Conservation (phyloP, 1,284 basidiomycete species). For the Mycosarcoma maydis region DNA sequence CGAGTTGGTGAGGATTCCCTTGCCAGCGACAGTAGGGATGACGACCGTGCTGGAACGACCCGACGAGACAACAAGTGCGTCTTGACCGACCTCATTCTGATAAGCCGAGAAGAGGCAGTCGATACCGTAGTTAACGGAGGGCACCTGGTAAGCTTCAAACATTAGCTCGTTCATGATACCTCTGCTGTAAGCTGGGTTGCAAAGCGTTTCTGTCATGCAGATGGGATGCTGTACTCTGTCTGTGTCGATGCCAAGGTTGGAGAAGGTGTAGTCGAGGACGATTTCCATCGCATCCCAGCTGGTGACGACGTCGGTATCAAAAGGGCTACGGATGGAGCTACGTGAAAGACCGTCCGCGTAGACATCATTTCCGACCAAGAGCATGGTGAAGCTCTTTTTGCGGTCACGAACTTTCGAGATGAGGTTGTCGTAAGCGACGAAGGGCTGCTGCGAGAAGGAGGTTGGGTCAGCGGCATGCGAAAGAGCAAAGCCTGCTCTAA, state of each 20-base stretch:
- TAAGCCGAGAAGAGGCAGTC: slow-evolving; percentile 93
- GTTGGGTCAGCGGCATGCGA: slow-evolving; percentile 52
- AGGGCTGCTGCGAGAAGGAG: slow-evolving; percentile 29
- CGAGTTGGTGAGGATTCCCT: slow-evolving; percentile 57
- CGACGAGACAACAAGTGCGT: slow-evolving; percentile 59
- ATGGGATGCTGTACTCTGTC: slow-evolving; percentile 86
- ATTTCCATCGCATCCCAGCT: slow-evolving; percentile 73
- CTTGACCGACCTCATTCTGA: slow-evolving; percentile 52
- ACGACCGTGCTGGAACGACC: slow-evolving; percentile 58
- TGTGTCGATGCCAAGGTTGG: slow-evolving; percentile 83
- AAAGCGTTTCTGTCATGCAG: slow-evolving; percentile 91
- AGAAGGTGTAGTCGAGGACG: slow-evolving; percentile 89
- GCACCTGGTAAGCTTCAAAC: slow-evolving; percentile 92
- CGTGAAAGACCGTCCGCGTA: slow-evolving; percentile 59
- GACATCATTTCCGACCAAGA: slow-evolving; percentile 62
- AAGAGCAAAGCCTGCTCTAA: slow-evolving; percentile 85
- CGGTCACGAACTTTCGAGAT: slow-evolving; percentile 62
- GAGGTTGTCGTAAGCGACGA: slow-evolving; percentile 58
- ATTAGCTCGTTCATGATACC: slow-evolving; percentile 91
- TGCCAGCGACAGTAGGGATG: slow-evolving; percentile 56
- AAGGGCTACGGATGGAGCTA: slow-evolving; percentile 55
- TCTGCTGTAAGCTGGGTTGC: slow-evolving; percentile 88
- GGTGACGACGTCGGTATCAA: slow-evolving; percentile 64
- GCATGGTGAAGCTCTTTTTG: slow-evolving; percentile 52
- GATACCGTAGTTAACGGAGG: slow-evolving; percentile 85